Conservation (phyloP, 352 stramenopile species). For the Phytophthora vignae region DNA sequence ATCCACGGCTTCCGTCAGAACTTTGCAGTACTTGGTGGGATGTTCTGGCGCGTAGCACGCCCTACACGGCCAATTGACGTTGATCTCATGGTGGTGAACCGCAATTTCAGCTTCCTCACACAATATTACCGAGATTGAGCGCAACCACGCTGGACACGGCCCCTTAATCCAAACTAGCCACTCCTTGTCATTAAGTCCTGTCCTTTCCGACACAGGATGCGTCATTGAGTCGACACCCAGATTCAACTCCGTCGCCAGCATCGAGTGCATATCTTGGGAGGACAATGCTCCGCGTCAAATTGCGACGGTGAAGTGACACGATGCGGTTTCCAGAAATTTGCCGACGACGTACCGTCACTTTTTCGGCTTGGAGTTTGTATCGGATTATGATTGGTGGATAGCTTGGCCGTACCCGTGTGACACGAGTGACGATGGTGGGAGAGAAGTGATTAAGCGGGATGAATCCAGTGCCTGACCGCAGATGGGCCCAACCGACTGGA, state of each 20-base stretch:
- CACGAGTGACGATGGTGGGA: too few relatives aligned
- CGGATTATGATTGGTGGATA: too few relatives aligned
- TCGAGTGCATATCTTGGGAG: neutral
- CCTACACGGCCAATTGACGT: conserved; percentile 5
- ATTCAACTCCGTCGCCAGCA: neutral
- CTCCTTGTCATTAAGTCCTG: conserved; percentile 7
- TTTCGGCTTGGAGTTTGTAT: too few relatives aligned
- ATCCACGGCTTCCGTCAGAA: neutral
- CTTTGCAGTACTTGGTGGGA: conserved; percentile 3
- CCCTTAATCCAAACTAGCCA: neutral
- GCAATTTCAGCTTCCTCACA: neutral
- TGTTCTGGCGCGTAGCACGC: neutral
- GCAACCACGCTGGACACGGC: neutral
- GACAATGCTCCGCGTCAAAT: neutral
- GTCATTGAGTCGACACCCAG: conserved; percentile 5
- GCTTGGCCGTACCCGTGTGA: too few relatives aligned
- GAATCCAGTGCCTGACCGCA: too few relatives aligned
- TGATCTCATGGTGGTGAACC: neutral
- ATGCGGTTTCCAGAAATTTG: too few relatives aligned
- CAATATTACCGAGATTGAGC: neutral
- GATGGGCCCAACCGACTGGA: too few relatives aligned
- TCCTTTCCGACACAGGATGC: neutral
- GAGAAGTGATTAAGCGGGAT: too few relatives aligned
- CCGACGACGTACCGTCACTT: too few relatives aligned
- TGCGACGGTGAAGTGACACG: neutral